Evolutionary conservation across 1,284 basidiomycete species (phyloP).

Genomic region (Cystobasidiaceae sp.): DNA sequence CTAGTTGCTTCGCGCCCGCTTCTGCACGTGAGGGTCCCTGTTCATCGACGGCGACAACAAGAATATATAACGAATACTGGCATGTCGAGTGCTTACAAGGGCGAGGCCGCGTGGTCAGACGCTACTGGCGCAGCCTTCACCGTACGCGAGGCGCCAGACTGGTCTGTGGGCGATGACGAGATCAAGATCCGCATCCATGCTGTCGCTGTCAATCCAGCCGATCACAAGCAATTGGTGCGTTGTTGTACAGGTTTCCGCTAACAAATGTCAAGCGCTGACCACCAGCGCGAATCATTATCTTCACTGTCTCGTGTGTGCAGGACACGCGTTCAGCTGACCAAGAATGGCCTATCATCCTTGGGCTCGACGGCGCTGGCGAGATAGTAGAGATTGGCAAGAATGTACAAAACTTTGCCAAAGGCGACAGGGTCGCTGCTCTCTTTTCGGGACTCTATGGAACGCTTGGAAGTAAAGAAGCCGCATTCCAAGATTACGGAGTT

Average conservation of each 20-base stretch:
- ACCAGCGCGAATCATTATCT: no score
- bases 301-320: not conserved
- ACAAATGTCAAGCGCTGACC: not conserved
- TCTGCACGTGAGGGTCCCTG: no score
- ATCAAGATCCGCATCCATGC: not conserved
- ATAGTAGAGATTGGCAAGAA: conserved; percentile 50
- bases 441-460: conserved; percentile 52
- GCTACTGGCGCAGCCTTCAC: not conserved
- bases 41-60: no score
- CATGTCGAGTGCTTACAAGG: no score
- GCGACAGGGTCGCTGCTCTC: conserved; percentile 79
- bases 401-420: conserved; percentile 56
- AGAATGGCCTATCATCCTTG: conserved; percentile 33
- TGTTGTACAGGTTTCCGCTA: not conserved
- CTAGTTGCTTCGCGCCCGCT: no score
- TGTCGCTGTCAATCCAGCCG: not conserved
- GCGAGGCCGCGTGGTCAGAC: not conserved
- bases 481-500: conserved; percentile 34
- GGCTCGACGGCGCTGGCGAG: conserved; percentile 46
- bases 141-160: not conserved
- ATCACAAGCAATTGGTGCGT: not conserved
- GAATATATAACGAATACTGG: no score
- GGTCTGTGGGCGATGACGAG: not conserved
- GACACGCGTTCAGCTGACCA: not conserved
- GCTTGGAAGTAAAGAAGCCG: not conserved